Evolutionary conservation across 176 grass and related monocot genomes (phyloP).

Genomic region (Coix lacrymajobi): DNA sequence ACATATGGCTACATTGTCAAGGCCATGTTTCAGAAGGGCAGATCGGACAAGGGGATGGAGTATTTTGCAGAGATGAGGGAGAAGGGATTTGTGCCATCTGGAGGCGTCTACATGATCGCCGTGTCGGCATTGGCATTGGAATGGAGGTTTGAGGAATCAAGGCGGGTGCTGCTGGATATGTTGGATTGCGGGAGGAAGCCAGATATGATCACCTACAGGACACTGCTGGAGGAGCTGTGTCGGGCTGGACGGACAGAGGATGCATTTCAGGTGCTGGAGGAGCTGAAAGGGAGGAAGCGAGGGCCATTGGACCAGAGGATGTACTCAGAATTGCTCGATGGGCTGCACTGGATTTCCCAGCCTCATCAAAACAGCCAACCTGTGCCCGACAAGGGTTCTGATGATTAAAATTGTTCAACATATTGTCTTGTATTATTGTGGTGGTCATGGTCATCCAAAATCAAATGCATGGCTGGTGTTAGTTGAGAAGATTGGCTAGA

Average conservation of each 20-base stretch:
- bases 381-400: slow-evolving; percentile 5
- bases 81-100: slow-evolving; percentile 53
- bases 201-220: slow-evolving; percentile 87
- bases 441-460: neutral
- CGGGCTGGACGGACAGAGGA: slow-evolving; percentile 54
- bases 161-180: slow-evolving; percentile 67
- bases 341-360: slow-evolving; percentile 89
- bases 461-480: neutral
- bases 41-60: slow-evolving; percentile 46
- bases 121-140: slow-evolving; percentile 65
- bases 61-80: slow-evolving; percentile 50
- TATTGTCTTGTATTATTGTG: neutral
- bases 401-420: slow-evolving; percentile 14
- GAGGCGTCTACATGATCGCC: slow-evolving; percentile 64
- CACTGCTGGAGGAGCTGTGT: slow-evolving; percentile 86
- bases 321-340: slow-evolving; percentile 78
- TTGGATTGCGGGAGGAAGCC: slow-evolving; percentile 54
- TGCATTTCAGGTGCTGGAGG: slow-evolving; percentile 66
- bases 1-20: slow-evolving; percentile 81
- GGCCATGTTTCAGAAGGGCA: slow-evolving; percentile 81
- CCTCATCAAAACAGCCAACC: slow-evolving; percentile 24
- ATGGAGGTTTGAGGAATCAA: slow-evolving; percentile 68
- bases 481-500: neutral
- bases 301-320: slow-evolving; percentile 56
- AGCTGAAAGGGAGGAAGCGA: slow-evolving; percentile 50